A percentile compares a stretch with the other conserved stretches of the same genome.
These are phyloP conservation scores for Pycnococcus provasolii DNA, from an alignment of 139 green algal genomes.

Conservation along the genomic window DNA sequence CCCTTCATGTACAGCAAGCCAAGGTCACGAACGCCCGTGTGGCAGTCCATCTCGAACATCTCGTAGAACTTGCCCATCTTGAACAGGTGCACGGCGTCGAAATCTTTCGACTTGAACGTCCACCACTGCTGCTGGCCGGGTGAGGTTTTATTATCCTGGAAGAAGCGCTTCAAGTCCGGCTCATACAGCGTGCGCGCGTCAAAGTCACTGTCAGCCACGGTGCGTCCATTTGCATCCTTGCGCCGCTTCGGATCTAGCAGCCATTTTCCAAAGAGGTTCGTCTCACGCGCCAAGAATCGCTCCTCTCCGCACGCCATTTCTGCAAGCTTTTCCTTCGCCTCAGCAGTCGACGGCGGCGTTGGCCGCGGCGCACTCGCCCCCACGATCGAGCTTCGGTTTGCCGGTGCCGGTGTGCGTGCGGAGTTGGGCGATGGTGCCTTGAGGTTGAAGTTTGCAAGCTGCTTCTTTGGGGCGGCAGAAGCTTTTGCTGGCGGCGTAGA, in stretches of 20 bases:
- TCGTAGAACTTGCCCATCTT: constrained; percentile 87
- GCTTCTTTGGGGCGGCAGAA: neutral
- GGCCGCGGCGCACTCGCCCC: neutral
- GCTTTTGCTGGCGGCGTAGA: neutral
- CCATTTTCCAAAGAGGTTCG: neutral
- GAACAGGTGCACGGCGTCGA: constrained; percentile 55
- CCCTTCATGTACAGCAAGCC: constrained; percentile 92
- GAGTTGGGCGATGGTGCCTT: neutral
- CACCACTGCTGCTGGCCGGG: constrained; percentile 89
- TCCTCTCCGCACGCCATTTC: neutral
- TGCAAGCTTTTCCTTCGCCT: neutral
- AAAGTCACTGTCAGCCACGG: constrained; percentile 34
- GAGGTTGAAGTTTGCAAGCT: neutral
- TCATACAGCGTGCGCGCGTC: constrained; percentile 70
- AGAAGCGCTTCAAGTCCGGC: constrained; percentile 58
- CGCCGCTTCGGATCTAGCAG: constrained; percentile 1
- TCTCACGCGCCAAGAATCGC: constrained; percentile 2
- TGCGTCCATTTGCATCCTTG: neutral
- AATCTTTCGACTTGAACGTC: constrained; percentile 82
- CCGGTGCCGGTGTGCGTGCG: neutral
- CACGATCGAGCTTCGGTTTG: neutral
- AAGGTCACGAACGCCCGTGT: constrained; percentile 74
- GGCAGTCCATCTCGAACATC: constrained; percentile 98
- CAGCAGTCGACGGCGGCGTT: neutral
- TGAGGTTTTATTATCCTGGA: constrained; percentile 38